These are phyloP conservation scores for Pyrenophora seminiperda DNA, from an alignment of 2,329 filamentous ascomycete species.

Conservation along the genomic window DNA sequence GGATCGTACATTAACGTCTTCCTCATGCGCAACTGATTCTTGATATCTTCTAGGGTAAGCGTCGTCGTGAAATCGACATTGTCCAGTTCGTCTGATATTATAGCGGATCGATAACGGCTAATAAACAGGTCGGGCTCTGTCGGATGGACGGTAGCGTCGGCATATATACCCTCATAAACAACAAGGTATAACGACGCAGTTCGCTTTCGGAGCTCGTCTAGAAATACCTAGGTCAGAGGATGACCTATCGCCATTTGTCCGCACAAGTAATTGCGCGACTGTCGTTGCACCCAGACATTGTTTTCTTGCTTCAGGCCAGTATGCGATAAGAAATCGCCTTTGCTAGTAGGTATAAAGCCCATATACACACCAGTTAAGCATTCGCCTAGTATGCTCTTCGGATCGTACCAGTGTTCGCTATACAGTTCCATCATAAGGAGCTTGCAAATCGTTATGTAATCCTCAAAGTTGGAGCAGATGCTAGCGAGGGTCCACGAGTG, in stretches of 20 bases:
- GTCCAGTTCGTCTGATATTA: slow-evolving; percentile 19
- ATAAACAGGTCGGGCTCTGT: slow-evolving; percentile 34
- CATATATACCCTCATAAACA: slow-evolving; percentile 36
- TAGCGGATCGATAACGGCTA: slow-evolving; percentile 23
- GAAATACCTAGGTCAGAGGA: slow-evolving; percentile 24
- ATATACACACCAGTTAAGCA: slow-evolving; percentile 33
- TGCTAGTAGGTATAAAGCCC: slow-evolving; percentile 33
- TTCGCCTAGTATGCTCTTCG: slow-evolving; percentile 22
- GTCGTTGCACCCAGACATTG: slow-evolving; percentile 17
- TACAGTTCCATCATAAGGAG: slow-evolving; percentile 35
- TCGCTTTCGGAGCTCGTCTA: slow-evolving; percentile 30
- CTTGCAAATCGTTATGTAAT: slow-evolving; percentile 37
- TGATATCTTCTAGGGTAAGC: slow-evolving; percentile 35
- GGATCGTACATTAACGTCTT: slow-evolving; percentile 39
- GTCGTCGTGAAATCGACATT: slow-evolving; percentile 21
- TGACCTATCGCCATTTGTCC: slow-evolving; percentile 40
- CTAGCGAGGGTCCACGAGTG: slow-evolving; percentile 34
- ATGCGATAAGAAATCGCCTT: slow-evolving; percentile 21
- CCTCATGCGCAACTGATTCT: slow-evolving; percentile 29
- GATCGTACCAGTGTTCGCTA: slow-evolving; percentile 34
- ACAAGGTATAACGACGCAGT: slow-evolving; percentile 28
- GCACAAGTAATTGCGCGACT: slow-evolving; percentile 35
- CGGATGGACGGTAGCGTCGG: slow-evolving; percentile 33
- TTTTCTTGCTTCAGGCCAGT: slow-evolving; percentile 7
- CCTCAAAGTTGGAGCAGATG: slow-evolving; percentile 40